Evolutionary conservation across 805 yeast genomes (phyloP), one percentile per base, ranked within the genome.

Genomic region (Lipomyces sp.): DNA sequence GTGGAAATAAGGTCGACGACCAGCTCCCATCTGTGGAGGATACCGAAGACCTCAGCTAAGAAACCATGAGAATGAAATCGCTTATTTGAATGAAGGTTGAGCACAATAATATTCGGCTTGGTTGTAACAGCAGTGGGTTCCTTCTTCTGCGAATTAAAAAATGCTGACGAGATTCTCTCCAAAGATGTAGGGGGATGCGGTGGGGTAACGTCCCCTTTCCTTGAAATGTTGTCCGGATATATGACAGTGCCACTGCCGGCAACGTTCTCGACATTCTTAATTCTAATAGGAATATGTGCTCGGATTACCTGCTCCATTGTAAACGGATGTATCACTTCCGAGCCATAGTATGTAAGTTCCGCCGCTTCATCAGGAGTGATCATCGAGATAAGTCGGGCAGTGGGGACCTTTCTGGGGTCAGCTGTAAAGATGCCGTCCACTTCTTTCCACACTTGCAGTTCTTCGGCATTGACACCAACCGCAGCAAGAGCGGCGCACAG

Each of bases 351-450:
- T 0, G 99, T 95, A 77, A 95, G 85, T 80, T 95, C 99, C 0
- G 98, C 95, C 3, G 99, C 99, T 80, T 95, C 99, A 76, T 95
- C 98, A 3, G 99, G 99, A 0, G 98, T 95, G 69, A 95, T 97
- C 62, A 92, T 86, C 65, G 87, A 85, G 70, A 95, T 82, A 60
- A 94, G 81, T 73, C 97, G 84, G 2, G 99, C 99, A 64, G 86
- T 87, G 48, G 92, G 89, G 35, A 95, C 98, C 74, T 95, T 95
- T 68, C 99, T 84, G 53, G 99, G 99, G 77, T 95, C 99, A 2
- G 99, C 99, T 0, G 98, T 93, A 81, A 95, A 95, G 51, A 95
- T 95, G 73, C 99, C 99, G 77, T 95, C 99, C 61, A 95, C 99
- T 81, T 95, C 99, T 75, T 95, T 95, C 99, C 99, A 95, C 59